Percentiles rank a stretch among this genome's conserved stretches.
Evolutionary conservation across 2,329 filamentous ascomycete genomes (phyloP).

Genomic region (Ophiocordyceps camponoti-leonardi): DNA sequence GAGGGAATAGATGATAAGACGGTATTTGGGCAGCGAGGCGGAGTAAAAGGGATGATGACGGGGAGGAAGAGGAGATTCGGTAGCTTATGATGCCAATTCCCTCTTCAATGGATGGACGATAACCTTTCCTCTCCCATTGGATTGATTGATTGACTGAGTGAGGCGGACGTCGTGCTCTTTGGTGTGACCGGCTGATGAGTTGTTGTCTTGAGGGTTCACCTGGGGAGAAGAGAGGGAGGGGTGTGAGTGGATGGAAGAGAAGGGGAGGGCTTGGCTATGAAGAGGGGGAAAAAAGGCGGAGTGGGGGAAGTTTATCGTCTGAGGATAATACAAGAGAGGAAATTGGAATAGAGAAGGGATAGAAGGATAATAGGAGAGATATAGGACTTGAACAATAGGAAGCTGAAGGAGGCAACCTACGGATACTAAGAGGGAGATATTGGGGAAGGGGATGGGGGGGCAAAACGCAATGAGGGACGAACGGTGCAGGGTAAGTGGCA

Average conservation of each 20-base stretch:
- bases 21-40: too few species aligned
- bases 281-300: too few species aligned
- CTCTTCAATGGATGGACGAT: neutral
- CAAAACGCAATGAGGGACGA: neutral
- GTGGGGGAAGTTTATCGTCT: neutral
- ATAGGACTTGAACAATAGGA: too few species aligned
- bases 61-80: too few species aligned
- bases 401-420: neutral
- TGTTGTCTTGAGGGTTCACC: too few species aligned
- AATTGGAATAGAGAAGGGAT: neutral
- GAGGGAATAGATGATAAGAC: too few species aligned
- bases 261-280: neutral
- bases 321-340: neutral
- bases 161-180: neutral
- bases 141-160: too few species aligned
- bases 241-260: neutral
- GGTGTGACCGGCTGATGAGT: neutral
- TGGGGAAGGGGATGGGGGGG: neutral
- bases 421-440: neutral
- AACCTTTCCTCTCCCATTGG: neutral
- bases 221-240: neutral
- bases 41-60: too few species aligned
- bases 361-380: neutral
- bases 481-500: neutral
- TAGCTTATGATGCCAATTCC: too few species aligned